Evolutionary conservation across 208 protist species (phyloP).

Genomic region (Crithidia bombi): DNA sequence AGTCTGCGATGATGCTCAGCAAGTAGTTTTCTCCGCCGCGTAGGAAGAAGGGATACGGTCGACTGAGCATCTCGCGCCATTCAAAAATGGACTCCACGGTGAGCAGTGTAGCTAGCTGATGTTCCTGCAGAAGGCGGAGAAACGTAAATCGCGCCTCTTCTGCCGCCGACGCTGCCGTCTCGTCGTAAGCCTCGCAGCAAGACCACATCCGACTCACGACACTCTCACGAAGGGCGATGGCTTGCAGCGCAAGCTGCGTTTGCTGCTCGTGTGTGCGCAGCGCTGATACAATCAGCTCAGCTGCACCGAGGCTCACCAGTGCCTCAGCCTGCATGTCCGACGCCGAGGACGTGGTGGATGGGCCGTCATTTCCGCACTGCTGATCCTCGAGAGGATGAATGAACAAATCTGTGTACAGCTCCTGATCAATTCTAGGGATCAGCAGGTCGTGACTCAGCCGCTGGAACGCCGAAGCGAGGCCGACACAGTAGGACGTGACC

Average conservation of each 20-base stretch:
- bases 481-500: constrained; percentile 23
- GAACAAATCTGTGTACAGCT: constrained; percentile 44
- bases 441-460: constrained; percentile 25
- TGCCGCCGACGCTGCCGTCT: constrained; percentile 13
- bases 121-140: constrained; percentile 45
- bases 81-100: constrained; percentile 64
- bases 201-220: constrained; percentile 44
- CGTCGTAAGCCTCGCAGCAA: constrained; percentile 50
- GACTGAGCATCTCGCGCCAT: constrained; percentile 67
- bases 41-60: constrained; percentile 64
- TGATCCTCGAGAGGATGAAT: constrained; percentile 30
- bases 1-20: constrained; percentile 56
- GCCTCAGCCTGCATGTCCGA: constrained; percentile 36
- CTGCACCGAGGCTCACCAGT: constrained; percentile 29
- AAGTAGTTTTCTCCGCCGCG: constrained; percentile 58
- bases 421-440: constrained; percentile 40
- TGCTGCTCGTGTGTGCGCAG: constrained; percentile 42
- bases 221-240: constrained; percentile 44
- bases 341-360: background rate
- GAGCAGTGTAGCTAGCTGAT: constrained; percentile 55
- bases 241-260: constrained; percentile 45
- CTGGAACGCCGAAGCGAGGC: constrained; percentile 23
- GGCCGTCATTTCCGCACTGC: background rate
- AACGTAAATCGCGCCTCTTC: constrained; percentile 58
- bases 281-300: constrained; percentile 35